Base-by-base conservation (phyloP, 2,329 filamentous ascomycete species). In the Zymoseptoria brevis region DNA sequence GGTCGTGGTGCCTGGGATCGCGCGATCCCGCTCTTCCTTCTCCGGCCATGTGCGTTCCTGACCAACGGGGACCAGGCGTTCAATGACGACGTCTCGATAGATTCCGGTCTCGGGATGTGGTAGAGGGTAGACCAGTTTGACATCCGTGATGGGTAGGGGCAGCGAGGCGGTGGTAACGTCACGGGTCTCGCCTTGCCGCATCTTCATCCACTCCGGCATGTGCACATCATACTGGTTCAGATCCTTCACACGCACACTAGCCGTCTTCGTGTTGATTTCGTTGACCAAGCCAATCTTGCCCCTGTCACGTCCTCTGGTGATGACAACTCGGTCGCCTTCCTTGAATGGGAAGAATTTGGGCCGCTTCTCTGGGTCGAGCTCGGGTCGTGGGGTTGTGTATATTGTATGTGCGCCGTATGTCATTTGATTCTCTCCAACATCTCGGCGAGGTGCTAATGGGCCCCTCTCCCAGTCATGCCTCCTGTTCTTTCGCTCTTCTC, bases 41-140 rank as follows among this genome's bases (percentile, higher is more conserved):
- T 29, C 45, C 11, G 35, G n/a, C 45, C 52, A 9, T 16, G 16
- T 48, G 51, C 54, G 26, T 55, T 63, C 76, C 60, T 49, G 30
- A 26, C 64, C 55, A 13, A 68, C 57, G 4, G 62, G 54, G 77
- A 83, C 80, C 58, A 94, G 77, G 72, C 88, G 81, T 71, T 89
- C 84, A 72, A 96, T 85, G 68, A 96, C 81, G 60, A 89, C 85
- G 72, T 97, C 92, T 70, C 84, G 83, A 51, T 81, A 81, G 26
- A 75, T 68, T 69, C 86, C 86, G 11, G 87, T 88, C 63, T 77
- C 75, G 16, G 83, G 80, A 72, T 94, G 83, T 54, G 79, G 79
- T 57, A 95, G 78, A 21, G 89, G 86, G 70, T 89, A 85, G 54
- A 97, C 90, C 35, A 96, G 88, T 59, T 90, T 89, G 64, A 97